Base-by-base conservation (phyloP, 805 yeast genomes). In the Spathaspora sp. region DNA sequence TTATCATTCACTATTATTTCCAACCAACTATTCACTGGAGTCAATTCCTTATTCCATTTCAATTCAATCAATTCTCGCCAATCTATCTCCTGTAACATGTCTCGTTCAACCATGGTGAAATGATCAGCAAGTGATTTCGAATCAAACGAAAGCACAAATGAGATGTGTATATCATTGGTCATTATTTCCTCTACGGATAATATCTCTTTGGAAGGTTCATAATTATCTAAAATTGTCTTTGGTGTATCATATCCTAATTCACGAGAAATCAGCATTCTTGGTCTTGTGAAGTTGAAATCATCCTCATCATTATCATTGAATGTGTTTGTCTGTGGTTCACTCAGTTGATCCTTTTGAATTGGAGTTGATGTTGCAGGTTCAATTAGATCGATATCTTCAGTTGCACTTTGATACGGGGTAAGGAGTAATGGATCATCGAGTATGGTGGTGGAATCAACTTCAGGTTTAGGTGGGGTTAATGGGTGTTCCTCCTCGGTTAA, bases 61-160 rank as follows among this genome's bases (percentile, higher is more conserved):
- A 88, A 70, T 55, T 89, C 92, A 43, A 92, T 76, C 44, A 93
- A 75, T 57, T 90, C 97, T 60, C 83, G 85, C 97, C 98, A 93
- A 65, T 93, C 97, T 40, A 94, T 79, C 60, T 90, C 97, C 49
- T 82, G 78, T 19, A 92, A 67, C 43, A 91, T 80, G 65, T 94
- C 98, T 49, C 84, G 76, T 66, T 94, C 99, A 56, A 93, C 87
- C 47, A 89, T 65, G 0, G 98, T 93, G 67, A 93, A 76, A 56
- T 93, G 97, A 56, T 84, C 80, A 5, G 96, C 91, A 29, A 94
- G 68, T 0, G 79, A 70, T 50, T 73, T 68, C 1, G 97, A 83
- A 51, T 79, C 83, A 64, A 82, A 86, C 66, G 86, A 82, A 59
- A 94, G 75, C 32, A 92, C 78, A 63, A 94, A 93, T 2, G 97